Evolutionary conservation across 768 basidiomycete species (phyloP).

Genomic region (Tricholoma hemisulphureum): DNA sequence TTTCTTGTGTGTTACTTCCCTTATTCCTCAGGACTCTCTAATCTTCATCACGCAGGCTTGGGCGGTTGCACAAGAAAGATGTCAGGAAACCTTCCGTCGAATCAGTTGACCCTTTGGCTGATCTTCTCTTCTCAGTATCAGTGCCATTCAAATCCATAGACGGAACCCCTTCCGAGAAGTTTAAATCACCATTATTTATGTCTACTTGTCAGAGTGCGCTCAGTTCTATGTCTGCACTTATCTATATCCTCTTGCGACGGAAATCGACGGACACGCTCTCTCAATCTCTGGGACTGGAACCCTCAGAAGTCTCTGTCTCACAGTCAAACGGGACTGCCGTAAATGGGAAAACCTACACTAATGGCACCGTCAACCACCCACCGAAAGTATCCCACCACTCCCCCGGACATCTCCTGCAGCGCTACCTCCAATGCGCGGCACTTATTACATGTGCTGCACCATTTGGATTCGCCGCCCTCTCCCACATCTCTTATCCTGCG

Average conservation of each 20-base stretch:
- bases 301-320: constrained; percentile 16
- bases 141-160: constrained; percentile 78
- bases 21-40: constrained; percentile 4
- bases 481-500: constrained; percentile 96
- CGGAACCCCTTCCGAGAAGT: constrained; percentile 63
- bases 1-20: constrained; percentile 64
- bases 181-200: constrained; percentile 83
- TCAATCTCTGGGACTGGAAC: constrained; percentile 62
- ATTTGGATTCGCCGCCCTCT: constrained; percentile 92
- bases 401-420: constrained; percentile 54
- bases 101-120: not conserved
- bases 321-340: constrained; percentile 18
- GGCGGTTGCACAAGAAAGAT: constrained; percentile 92
- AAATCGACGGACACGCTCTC: constrained; percentile 51
- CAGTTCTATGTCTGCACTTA: constrained; percentile 71
- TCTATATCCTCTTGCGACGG: constrained; percentile 68
- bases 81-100: constrained; percentile 42
- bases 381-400: constrained; percentile 33
- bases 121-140: constrained; percentile 51
- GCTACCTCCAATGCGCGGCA: constrained; percentile 80
- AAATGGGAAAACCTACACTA: constrained; percentile 29
- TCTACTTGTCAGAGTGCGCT: constrained; percentile 82
- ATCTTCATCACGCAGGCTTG: constrained; percentile 53
- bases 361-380: constrained; percentile 31
- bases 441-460: constrained; percentile 91